Evolutionary conservation across 1,139 yeast species (phyloP), one percentile per base, ranked within the genome.

Genomic region (Yamadazyma aaseri): DNA sequence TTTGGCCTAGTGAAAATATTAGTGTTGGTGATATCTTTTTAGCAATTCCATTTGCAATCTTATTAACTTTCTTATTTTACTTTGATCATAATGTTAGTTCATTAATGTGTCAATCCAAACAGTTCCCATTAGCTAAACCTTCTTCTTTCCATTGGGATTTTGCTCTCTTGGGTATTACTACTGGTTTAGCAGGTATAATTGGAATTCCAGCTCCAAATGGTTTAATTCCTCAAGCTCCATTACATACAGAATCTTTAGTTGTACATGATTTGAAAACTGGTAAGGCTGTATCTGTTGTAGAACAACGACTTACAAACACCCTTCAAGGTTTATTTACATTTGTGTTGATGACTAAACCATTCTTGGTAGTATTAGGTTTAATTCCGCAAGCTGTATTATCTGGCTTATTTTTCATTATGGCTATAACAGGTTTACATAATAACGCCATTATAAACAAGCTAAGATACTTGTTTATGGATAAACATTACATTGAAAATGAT

Each of bases 191-290:
- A 3, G 97, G 97, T 0, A 58, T 90, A 1, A 53, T 92, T 9
- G 98, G 98, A 0, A 71, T 92, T 2, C 98, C 97, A 0, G 89
- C 97, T 2, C 97, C 97, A 0, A 92, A 92, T 58, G 98, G 98
- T 0, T 65, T 92, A 24, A 90, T 92, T 27, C 98, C 98, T 0
- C 98, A 92, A 56, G 97, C 97, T 0, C 98, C 97, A 0, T 58
- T 92, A 28, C 98, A 92, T 51, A 89, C 97, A 0, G 76, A 73
- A 35, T 79, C 96, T 0, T 60, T 92, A 23, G 77, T 87, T 28
- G 81, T 86, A 3, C 73, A 71, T 42, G 76, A 76, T 40, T 59
- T 60, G 32, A 61, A 52, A 13, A 47, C 58, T 4, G 73, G 76
- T 8, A 51, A 53, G 33, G 67, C 78, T 2, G 52, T 65, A 1